Percentiles rank a stretch among this genome's conserved stretches.
These are phyloP conservation scores for Astrocystis sublimbata DNA, from an alignment of 495 filamentous ascomycete species.

Conservation along the genomic window DNA sequence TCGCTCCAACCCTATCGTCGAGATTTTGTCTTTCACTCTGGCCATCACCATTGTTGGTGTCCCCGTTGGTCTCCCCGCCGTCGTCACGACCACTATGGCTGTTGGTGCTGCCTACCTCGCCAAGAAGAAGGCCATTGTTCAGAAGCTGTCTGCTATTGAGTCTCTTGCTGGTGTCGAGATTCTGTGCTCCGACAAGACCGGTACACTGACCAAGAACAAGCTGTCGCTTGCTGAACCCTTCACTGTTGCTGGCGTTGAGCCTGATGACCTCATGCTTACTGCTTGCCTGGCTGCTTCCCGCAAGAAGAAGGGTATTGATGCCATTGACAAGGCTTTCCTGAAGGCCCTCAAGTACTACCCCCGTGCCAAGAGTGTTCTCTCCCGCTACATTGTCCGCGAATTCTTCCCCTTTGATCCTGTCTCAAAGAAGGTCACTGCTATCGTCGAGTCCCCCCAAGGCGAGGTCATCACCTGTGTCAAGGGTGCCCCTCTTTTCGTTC, in stretches of 20 bases:
- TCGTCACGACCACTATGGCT: constrained; percentile 95
- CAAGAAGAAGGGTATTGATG: constrained; percentile 93
- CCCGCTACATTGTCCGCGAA: constrained; percentile 73
- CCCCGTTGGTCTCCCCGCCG: constrained; percentile 92
- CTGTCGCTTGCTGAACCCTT: constrained; percentile 83
- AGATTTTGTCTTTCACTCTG: constrained; percentile 79
- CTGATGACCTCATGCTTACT: constrained; percentile 85
- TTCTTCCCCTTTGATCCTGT: constrained; percentile 92
- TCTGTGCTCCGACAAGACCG: constrained; percentile 96
- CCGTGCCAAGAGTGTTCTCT: constrained; percentile 69
- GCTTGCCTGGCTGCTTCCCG: constrained; percentile 88
- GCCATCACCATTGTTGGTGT: constrained; percentile 92
- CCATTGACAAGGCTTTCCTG: constrained; percentile 92
- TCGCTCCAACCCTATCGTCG: constrained; percentile 72
- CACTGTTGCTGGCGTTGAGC: constrained; percentile 73
- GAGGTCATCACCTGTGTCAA: constrained; percentile 86
- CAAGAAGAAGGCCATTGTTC: constrained; percentile 94
- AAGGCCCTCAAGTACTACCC: constrained; percentile 81
- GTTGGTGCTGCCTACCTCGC: constrained; percentile 93
- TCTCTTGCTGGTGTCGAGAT: constrained; percentile 94
- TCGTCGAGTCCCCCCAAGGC: constrained; percentile 78
- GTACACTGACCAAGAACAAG: constrained; percentile 92
- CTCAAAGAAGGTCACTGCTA: constrained; percentile 86
- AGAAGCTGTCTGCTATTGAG: constrained; percentile 94
- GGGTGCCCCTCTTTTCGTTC: constrained; percentile 82